Conservation (phyloP, 768 basidiomycete species). For the Boletus vermiculosoides region DNA sequence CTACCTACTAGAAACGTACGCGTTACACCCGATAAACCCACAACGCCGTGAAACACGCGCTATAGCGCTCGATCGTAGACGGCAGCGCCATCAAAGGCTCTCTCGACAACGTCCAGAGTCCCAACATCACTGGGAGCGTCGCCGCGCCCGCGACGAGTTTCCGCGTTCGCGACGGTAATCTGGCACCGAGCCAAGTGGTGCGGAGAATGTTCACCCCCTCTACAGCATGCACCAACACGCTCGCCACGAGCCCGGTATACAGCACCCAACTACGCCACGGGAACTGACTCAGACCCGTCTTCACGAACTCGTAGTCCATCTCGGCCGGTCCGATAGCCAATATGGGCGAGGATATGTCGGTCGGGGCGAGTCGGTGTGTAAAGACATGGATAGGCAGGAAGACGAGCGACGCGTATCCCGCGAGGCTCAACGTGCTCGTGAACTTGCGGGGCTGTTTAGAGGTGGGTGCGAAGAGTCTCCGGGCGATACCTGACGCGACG, state of each 20-base stretch:
- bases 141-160: too few species aligned
- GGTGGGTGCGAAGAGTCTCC: constrained; percentile 51
- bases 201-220: constrained; percentile 44
- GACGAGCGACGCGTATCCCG: constrained; percentile 61
- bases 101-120: too few species aligned
- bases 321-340: constrained; percentile 64
- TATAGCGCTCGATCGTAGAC: constrained; percentile 45
- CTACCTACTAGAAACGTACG: not conserved
- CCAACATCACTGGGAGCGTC: too few species aligned
- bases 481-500: constrained; percentile 52
- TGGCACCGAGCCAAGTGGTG: not conserved
- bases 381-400: constrained; percentile 69
- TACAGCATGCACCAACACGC: constrained; percentile 56
- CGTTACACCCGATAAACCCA: constrained; percentile 48
- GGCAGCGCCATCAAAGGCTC: too few species aligned
- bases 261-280: constrained; percentile 60
- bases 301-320: constrained; percentile 82
- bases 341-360: constrained; percentile 38
- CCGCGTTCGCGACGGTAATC: not conserved
- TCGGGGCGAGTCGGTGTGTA: constrained; percentile 62
- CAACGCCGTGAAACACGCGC: constrained; percentile 45
- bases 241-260: constrained; percentile 60
- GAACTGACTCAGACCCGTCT: constrained; percentile 61
- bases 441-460: constrained; percentile 35
- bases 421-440: constrained; percentile 47